Percentiles rank a stretch among this genome's conserved stretches.
Evolutionary conservation across 2,329 filamentous ascomycete genomes (phyloP).

Genomic region (Emericellopsis cladophorae): DNA sequence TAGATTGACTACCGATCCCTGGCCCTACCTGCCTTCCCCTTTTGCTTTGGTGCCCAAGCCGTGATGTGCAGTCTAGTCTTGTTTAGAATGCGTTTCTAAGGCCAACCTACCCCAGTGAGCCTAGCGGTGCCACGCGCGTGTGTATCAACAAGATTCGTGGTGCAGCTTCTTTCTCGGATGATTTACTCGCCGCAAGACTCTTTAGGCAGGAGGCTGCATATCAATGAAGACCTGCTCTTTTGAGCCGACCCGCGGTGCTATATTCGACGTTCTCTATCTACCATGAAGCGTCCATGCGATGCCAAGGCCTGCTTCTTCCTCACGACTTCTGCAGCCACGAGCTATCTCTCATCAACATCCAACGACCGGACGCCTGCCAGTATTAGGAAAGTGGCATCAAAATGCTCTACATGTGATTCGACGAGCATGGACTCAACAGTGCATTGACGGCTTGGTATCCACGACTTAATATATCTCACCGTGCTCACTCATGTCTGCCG

Average conservation of each 20-base stretch:
- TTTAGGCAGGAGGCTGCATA: not conserved
- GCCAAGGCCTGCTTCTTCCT: not conserved
- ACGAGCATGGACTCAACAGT: not conserved
- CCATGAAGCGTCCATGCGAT: not conserved
- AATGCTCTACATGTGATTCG: not conserved
- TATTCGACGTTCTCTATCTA: not conserved
- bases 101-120: not conserved
- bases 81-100: not conserved
- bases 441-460: not conserved
- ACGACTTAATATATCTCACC: not conserved
- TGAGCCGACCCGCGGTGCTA: not conserved
- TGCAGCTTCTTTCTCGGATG: not conserved
- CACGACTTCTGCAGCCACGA: not conserved
- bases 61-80: no score
- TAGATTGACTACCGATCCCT: not conserved
- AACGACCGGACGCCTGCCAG: not conserved
- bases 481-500: not conserved
- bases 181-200: not conserved
- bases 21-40: not conserved
- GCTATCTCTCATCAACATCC: not conserved
- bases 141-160: not conserved
- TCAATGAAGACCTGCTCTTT: not conserved
- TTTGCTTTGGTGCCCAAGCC: not conserved
- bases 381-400: not conserved
- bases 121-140: not conserved